Evolutionary conservation across 768 basidiomycete genomes (phyloP).

Genomic region (Suillus spraguei): DNA sequence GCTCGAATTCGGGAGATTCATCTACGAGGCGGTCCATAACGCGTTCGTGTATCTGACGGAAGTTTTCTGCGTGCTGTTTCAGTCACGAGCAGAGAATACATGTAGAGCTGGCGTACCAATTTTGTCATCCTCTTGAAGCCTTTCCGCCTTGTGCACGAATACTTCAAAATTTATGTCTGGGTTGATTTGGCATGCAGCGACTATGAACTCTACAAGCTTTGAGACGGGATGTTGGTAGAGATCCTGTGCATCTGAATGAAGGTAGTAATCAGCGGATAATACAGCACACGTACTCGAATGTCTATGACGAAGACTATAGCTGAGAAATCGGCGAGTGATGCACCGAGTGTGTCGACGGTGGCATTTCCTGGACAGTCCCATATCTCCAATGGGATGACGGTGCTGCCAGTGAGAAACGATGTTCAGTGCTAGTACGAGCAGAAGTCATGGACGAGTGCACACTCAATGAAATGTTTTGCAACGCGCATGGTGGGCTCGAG

Average conservation of each 20-base stretch:
- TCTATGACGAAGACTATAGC: constrained; percentile 94
- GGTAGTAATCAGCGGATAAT: constrained; percentile 11
- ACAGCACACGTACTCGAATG: constrained; percentile 69
- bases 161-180: constrained; percentile 83
- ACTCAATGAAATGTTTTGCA: constrained; percentile 81
- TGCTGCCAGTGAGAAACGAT: constrained; percentile 54
- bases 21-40: constrained; percentile 83
- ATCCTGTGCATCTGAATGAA: constrained; percentile 48
- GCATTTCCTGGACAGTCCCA: constrained; percentile 94
- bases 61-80: constrained; percentile 66
- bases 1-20: constrained; percentile 72
- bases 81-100: background rate
- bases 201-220: constrained; percentile 80
- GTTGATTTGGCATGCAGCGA: constrained; percentile 74
- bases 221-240: constrained; percentile 83
- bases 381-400: constrained; percentile 89
- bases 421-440: background rate
- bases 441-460: constrained; percentile 33
- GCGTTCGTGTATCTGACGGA: constrained; percentile 87
- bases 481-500: constrained; percentile 85
- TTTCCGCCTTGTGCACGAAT: constrained; percentile 96
- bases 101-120: constrained; percentile 54
- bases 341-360: constrained; percentile 75
- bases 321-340: constrained; percentile 76
- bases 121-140: constrained; percentile 88